Base-by-base conservation (phyloP, 345 rosid species). In the Citrus hindsii region DNA sequence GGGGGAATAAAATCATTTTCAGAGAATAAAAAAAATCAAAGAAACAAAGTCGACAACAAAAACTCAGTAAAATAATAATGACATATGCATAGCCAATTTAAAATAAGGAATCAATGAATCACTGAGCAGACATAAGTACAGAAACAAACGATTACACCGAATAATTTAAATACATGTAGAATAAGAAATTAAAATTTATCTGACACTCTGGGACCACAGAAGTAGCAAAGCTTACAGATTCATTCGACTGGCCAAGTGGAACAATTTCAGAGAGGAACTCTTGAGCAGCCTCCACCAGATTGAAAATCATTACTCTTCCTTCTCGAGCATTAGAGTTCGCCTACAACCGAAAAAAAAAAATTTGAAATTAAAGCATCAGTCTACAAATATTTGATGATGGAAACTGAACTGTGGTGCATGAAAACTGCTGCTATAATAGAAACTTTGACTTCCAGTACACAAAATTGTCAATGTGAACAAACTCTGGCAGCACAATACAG, bases 251-350 rank as follows among this genome's bases (percentile, higher is more conserved):
- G 66, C 67, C 80, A 12, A 76, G 76, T 18, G 98, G 95, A 77
- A 87, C 89, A 40, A 93, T 83, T 87, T 89, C 98, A 56, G 98
- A 92, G 64, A 95, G 86, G 84, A 95, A 95, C 82, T 95, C 99
- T 86, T 95, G 99, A 76, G 98, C 98, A 81, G 97, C 98, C 85
- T 93, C 99, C 79, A 95, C 99, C 85, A 95, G 85, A 88, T 93
- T 95, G 82, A 81, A 93, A 85, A 95, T 92, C 99, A 95, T 95
- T 27, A 95, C 99, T 48, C 98, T 89, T 63, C 97, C 99, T 86
- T 93, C 97, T 38, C 98, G 92, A 25, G 99, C 88, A 89, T 93
- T 92, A 55, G 83, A 83, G 82, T 72, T 95, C 73, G 97, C 98
- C 99, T 95, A 81, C n/a, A 80, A 33, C 7, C 37, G 37, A 22